phyloP scores from a whole-genome alignment of 164 flowering plant species.

The Buxus sempervirens region DNA sequence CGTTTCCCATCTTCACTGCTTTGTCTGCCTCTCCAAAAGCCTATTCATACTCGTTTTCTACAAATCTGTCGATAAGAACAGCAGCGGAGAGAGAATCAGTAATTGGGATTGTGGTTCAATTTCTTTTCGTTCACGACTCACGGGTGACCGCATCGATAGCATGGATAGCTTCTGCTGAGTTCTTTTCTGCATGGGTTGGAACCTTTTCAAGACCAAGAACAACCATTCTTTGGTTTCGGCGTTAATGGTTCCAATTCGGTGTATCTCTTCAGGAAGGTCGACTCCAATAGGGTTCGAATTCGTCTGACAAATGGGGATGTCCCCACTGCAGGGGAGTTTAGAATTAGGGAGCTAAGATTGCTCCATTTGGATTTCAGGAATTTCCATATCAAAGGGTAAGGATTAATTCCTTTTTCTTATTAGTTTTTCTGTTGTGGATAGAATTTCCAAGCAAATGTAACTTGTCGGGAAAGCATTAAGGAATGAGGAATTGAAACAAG shows the following conservation, averaged over 20 bases:
- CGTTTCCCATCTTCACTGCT: slow-evolving; percentile 37
- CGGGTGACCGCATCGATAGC: slow-evolving; percentile 34
- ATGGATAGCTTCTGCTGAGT: slow-evolving; percentile 48
- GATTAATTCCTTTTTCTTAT: too few species aligned
- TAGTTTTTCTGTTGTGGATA: too few species aligned
- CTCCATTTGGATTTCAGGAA: slow-evolving; percentile 56
- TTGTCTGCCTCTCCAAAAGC: slow-evolving; percentile 45
- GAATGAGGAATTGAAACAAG: too few species aligned
- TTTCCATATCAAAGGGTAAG: neutral
- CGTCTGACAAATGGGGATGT: slow-evolving; percentile 4
- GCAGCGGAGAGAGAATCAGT: slow-evolving; percentile 14
- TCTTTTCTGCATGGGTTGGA: slow-evolving; percentile 60
- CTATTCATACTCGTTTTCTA: slow-evolving; percentile 50
- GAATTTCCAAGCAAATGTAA: too few species aligned
- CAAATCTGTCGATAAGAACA: neutral
- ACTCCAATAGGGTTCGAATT: slow-evolving; percentile 29
- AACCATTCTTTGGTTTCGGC: slow-evolving; percentile 13
- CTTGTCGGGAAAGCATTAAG: too few species aligned
- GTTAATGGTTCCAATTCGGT: slow-evolving; percentile 15
- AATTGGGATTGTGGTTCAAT: slow-evolving; percentile 48
- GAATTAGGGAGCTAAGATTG: slow-evolving; percentile 65
- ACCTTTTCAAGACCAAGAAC: slow-evolving; percentile 40
- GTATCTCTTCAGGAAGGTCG: slow-evolving; percentile 56
- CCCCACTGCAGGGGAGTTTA: slow-evolving; percentile 24
- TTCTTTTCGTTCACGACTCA: slow-evolving; percentile 33